These are phyloP conservation scores for Xylariaceae sp. DNA, from an alignment of 2,329 filamentous ascomycete species.

Conservation along the genomic window DNA sequence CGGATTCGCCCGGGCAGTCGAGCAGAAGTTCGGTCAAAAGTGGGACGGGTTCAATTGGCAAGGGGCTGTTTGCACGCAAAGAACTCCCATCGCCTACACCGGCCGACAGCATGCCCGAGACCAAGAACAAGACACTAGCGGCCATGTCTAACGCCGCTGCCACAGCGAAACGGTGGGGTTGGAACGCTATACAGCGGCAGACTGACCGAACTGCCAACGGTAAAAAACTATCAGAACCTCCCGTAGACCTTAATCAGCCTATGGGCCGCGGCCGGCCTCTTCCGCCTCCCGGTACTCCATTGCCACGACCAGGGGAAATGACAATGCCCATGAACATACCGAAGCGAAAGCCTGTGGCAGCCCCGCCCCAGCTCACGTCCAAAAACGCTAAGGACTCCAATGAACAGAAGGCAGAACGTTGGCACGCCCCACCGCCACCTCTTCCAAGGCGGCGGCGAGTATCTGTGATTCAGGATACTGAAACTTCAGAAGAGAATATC, in stretches of 20 bases:
- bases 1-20: conserved; percentile 26
- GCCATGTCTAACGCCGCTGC: conserved; percentile 34
- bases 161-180: conserved; percentile 35
- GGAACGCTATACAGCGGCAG: conserved; percentile 33
- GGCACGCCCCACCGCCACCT: conserved; percentile 28
- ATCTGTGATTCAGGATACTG: conserved; percentile 27
- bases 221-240: conserved; percentile 32
- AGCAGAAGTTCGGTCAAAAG: conserved; percentile 30
- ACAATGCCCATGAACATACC: conserved; percentile 27
- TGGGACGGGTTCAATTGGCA: conserved; percentile 28
- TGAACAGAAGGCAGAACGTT: conserved; percentile 28
- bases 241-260: conserved; percentile 33
- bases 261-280: conserved; percentile 36
- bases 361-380: conserved; percentile 23
- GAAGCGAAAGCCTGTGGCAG: conserved; percentile 30
- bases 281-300: conserved; percentile 33
- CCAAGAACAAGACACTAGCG: conserved; percentile 31
- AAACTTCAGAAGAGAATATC: conserved; percentile 30
- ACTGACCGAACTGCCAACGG: conserved; percentile 28
- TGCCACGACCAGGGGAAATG: conserved; percentile 32
- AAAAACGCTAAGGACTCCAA: conserved; percentile 24
- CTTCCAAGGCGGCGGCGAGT: conserved; percentile 32
- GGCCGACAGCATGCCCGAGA: conserved; percentile 24
- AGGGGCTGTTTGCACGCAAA: conserved; percentile 30
- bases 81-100: conserved; percentile 24